Conservation (phyloP, 371 early-diverging fungal species). For the Mortierella sp. region DNA sequence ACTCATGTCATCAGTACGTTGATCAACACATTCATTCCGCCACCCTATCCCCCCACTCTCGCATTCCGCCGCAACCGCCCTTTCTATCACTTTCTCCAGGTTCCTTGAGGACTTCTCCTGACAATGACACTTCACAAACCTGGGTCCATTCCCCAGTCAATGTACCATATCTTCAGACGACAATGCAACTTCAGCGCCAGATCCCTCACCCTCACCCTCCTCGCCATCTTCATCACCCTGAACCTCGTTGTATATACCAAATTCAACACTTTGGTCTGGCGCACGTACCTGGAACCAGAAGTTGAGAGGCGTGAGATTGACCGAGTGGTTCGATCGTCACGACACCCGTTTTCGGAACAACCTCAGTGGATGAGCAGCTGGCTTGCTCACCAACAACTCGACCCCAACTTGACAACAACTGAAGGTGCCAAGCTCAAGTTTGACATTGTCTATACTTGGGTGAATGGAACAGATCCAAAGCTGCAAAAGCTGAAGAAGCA, state of each 20-base stretch:
- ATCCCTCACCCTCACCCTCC: slow-evolving; percentile 10
- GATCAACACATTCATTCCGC: background rate
- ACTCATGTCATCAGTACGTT: background rate
- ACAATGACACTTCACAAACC: background rate
- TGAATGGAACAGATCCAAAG: slow-evolving; percentile 45
- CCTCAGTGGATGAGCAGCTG: slow-evolving; percentile 23
- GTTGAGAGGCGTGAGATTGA: slow-evolving; percentile 17
- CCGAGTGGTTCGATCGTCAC: slow-evolving; percentile 4
- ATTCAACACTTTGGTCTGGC: slow-evolving; percentile 1
- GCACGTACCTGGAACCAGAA: background rate
- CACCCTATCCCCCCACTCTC: background rate
- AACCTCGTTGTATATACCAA: slow-evolving; percentile 34
- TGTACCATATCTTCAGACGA: slow-evolving; percentile 15
- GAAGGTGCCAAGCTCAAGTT: slow-evolving; percentile 18
- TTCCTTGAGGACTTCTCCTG: too few relatives aligned
- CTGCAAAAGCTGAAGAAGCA: slow-evolving; percentile 14
- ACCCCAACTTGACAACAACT: slow-evolving; percentile 10
- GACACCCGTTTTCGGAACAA: slow-evolving; percentile 14
- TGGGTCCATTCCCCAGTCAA: background rate
- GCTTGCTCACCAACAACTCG: slow-evolving; percentile 9
- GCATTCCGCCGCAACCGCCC: background rate
- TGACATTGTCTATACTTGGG: slow-evolving; percentile 52
- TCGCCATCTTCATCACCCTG: slow-evolving; percentile 28
- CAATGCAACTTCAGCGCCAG: slow-evolving; percentile 7
- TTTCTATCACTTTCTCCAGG: background rate